Base-by-base conservation (phyloP, 2,329 filamentous ascomycete genomes). In the Phialophora tarda region DNA sequence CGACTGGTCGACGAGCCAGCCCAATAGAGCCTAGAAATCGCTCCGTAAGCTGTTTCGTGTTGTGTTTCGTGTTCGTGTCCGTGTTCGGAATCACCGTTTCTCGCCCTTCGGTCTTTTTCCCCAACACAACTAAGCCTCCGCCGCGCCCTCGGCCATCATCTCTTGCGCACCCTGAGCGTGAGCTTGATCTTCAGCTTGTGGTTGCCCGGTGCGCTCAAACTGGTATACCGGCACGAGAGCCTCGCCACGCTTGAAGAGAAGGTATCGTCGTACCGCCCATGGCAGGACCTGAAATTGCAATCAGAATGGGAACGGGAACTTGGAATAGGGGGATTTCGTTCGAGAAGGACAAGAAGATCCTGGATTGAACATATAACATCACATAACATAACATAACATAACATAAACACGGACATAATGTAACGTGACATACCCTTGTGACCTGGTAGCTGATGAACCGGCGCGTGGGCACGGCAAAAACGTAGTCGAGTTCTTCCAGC, bases 401-500 rank as follows among this genome's bases (percentile, higher is more conserved):
- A 26, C 26, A 26, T 4, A 26, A 26, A 26, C 24, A 26, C 24
- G 4, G 4, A 2, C 26, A 26, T 26, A 26, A 26, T 26, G 26
- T 26, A n/a, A n/a, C 26, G 26, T 26, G 4, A 41, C 34, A 11
- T 51, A 59, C 58, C 58, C 41, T 24, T 11, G 4, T 53, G n/a
- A 61, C 17, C 48, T 61, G 44, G 44, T 61, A 61, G 28, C 32
- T 53, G 30, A 53, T 41, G 47, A 61, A 61, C 14, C 28, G 26
- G 11, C 47, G 41, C 21, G 58, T 61, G 2, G 58, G 58, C 17
- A 61, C 44, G n/a, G 58, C 77, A 70, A 80, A 80, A 17, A 81
- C 74, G 38, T 77, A 73, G 47, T 86, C 84, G 78, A 87, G 84
- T 69, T 86, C 81, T 71, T 87, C 84, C 1, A 87, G 79, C 0